Evolutionary conservation across 1,284 basidiomycete genomes (phyloP), one percentile per base, ranked within the genome.

Genomic region (Ganoderma sp.): DNA sequence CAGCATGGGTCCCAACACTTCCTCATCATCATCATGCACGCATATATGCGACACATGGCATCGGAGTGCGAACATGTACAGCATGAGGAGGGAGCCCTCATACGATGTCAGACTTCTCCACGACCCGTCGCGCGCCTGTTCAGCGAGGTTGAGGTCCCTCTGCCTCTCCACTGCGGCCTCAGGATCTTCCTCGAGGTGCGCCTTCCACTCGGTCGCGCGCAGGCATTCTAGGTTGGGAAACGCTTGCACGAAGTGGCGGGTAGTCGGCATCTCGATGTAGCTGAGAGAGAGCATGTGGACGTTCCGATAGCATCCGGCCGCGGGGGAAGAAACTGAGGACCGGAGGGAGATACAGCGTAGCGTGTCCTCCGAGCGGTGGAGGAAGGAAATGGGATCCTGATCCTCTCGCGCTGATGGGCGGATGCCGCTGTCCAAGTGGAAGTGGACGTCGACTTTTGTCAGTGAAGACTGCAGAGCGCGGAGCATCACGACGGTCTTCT

Each of bases 71-170:
- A 54, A 28, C 3, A 14, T 25, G 28, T 54, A 54, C 6, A 54
- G 52, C 25, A 54, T 32, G 28, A 54, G 25, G 14, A 32, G 5
- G 4, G 52, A 54, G 4, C 52, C 52, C 28, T 54, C 28, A 25
- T 54, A 54, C 5, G 28, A 54, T 4, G 52, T 3, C 52, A 54
- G 28, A 0, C 52, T 7, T 15, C 52, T 54, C 52, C 52, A 54
- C 12, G 52, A 54, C 52, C 52, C 52, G 12, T 54, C 2, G 6
- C 28, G 12, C 2, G 52, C 52, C 52, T 54, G 52, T 10, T 32
- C 52, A 54, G 52, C 52, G 52, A 54, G 14, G 52, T 54, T 54
- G 2, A 54, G 52, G 52, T 32, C 52, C 52, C 52, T 32, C 41
- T 42, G 10, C 48, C 28, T 14, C 28, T 19, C 15, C 3, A 25